These are phyloP conservation scores for Maudiozyma barnettii DNA, from an alignment of 805 yeast genomes.

Conservation along the genomic window DNA sequence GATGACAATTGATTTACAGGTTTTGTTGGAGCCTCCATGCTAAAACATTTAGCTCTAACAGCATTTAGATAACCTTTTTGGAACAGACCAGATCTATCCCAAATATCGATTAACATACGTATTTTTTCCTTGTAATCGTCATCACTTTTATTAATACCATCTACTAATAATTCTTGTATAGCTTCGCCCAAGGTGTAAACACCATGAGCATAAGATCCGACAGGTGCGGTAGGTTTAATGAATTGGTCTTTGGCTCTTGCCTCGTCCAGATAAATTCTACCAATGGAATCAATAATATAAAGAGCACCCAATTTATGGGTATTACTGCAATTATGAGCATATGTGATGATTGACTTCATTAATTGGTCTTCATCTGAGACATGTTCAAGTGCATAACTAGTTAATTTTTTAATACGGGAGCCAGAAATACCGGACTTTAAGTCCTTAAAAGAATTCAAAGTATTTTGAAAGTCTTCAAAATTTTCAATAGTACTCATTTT, in stretches of 20 bases:
- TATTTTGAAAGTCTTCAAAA: slow-evolving; percentile 31
- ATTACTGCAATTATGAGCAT: slow-evolving; percentile 63
- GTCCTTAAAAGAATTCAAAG: slow-evolving; percentile 36
- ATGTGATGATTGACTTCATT: slow-evolving; percentile 22
- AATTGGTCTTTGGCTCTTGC: slow-evolving; percentile 48
- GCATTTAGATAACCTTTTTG: slow-evolving; percentile 42
- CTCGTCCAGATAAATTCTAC: slow-evolving; percentile 72
- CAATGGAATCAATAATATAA: slow-evolving; percentile 87
- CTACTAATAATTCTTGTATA: slow-evolving; percentile 54
- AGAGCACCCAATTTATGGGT: slow-evolving; percentile 84
- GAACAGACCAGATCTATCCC: slow-evolving; percentile 83
- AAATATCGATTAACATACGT: slow-evolving; percentile 77
- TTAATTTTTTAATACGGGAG: slow-evolving; percentile 79
- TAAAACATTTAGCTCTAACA: slow-evolving; percentile 50
- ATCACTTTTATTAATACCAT: slow-evolving; percentile 47
- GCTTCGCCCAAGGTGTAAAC: slow-evolving; percentile 53
- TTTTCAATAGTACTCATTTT: slow-evolving; percentile 12
- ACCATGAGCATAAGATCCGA: slow-evolving; percentile 70
- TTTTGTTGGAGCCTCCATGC: slow-evolving; percentile 17
- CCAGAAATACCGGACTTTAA: slow-evolving; percentile 90
- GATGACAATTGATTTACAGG: slow-evolving; percentile 25
- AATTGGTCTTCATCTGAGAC: slow-evolving; percentile 34
- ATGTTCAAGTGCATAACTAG: slow-evolving; percentile 66
- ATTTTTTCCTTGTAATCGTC: slow-evolving; percentile 63
- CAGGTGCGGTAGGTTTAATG: slow-evolving; percentile 42